Evolutionary conservation across 345 rosid genomes (phyloP), one percentile per base, ranked within the genome.

Genomic region (Trapa bicornis): DNA sequence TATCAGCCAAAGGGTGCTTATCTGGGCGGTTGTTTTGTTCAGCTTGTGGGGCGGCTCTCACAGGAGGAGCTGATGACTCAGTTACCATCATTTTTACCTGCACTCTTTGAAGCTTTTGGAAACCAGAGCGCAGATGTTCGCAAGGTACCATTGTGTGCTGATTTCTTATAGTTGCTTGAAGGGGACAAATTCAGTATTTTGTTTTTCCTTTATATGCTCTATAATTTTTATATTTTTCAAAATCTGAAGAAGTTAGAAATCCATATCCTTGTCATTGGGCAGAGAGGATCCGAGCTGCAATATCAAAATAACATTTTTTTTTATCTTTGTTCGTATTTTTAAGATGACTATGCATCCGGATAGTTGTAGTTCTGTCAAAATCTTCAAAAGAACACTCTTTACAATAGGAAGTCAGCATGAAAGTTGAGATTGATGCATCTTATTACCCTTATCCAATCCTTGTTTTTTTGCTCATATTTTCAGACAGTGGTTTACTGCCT

Each of bases 401-500:
- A 45, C 8, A 7, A 11, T 45, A 45, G 11, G 48, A 7, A 45
- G 11, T 2, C 48, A 6, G 63, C 13, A 58, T 7, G 64, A 36
- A 60, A 60, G 17, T 13, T 29, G n/a, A 37, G 65, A 37, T 36
- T 56, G 41, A 11, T 61, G 16, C 4, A 41, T 12, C 22, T 41
- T n/a, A 3, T 64, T n/a, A 16, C 9, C 33, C 41, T 45, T 17
- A 16, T 64, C 47, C 65, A 10, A 4, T 48, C 1, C 29, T 22
- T 22, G 29, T 22, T 22, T 22, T 68, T 68, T 56, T 36, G 54
- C 57, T 67, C 67, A 42, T 76, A 22, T 53, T 6, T 73, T 70
- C 96, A 94, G 99, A 87, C 97, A 1, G 99, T 94, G 61, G 99
- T 94, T 69, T 94, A 91, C 85, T 94, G 99, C 76, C 79, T 94